Conservation (phyloP, 768 basidiomycete species). For the Panaeolus papilionaceus region DNA sequence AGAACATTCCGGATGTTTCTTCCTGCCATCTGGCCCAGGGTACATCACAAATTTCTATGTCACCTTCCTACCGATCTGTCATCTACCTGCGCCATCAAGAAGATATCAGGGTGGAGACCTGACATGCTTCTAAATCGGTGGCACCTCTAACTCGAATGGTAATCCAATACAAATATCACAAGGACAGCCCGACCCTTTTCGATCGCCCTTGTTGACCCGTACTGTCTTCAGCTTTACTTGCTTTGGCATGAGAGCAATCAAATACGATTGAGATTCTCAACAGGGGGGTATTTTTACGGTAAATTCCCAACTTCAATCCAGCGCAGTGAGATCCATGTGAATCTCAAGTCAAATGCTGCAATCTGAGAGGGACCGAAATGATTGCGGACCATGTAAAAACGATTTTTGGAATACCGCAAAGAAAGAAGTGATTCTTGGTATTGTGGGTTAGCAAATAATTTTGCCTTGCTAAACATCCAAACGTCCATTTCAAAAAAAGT, state of each 20-base stretch:
- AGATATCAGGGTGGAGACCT: background rate
- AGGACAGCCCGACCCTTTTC: background rate
- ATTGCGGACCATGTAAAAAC: too few relatives aligned
- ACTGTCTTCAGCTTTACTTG: background rate
- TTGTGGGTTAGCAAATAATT: too few relatives aligned
- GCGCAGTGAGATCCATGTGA: background rate
- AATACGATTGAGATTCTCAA: background rate
- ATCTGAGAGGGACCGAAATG: too few relatives aligned
- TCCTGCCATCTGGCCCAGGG: background rate
- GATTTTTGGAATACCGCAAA: too few relatives aligned
- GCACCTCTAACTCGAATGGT: background rate
- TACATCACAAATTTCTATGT: background rate
- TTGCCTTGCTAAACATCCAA: background rate
- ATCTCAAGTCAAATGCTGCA: background rate
- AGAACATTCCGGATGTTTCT: slow-evolving; percentile 4
- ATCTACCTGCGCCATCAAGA: background rate
- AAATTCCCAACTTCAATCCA: background rate
- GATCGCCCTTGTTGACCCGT: background rate
- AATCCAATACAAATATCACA: background rate
- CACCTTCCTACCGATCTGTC: slow-evolving; percentile 1
- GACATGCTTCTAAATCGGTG: slow-evolving; percentile 1
- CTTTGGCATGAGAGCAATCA: background rate
- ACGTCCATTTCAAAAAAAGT: background rate
- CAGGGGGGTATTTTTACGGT: background rate
- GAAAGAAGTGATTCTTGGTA: too few relatives aligned